Base-by-base conservation (phyloP, 2,329 filamentous ascomycete species). In the Trichoderma sp. region DNA sequence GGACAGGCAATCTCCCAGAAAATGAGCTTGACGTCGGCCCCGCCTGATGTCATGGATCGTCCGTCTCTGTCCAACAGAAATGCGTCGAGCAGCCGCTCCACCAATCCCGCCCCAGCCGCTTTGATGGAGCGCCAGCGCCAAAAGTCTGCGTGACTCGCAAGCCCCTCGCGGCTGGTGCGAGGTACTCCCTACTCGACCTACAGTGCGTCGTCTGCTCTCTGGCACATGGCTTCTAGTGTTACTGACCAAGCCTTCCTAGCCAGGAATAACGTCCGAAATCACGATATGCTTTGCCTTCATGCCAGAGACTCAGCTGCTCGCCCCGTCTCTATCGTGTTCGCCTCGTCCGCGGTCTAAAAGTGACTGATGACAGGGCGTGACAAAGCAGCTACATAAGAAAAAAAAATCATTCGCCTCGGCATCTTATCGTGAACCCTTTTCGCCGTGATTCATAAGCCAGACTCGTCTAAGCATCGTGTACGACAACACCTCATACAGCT, bases 21-120 rank as follows among this genome's bases (percentile, higher is more conserved):
- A 56, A 69, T 70, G 55, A 71, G 68, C 68, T 66, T 65, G 68
- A 66, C 61, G 72, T 71, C 40, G 27, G 71, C 72, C 70, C 72
- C 67, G 70, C 71, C 72, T 77, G 76, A 77, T 78, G 76, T 77
- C 76, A 78, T 77, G 74, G 76, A 78, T 77, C 76, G 76, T 70
- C 76, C 73, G 31, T 27, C 68, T 40, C 55, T 24, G 33, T 62
- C 64, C 56, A 68, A 63, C 64, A 57, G 63, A 49, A 55, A 56
- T 35, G 55, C 52, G 47, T 19, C 33, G n/a, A 68, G 58, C 33
- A 29, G 11, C 31, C 43, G 27, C 68, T 68, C 62, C 68, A 70
- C 60, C 58, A 64, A 24, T 69, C 56, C 68, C 68, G 63, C 64
- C 68, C 64, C 68, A 68, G 56, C 68, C 68, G 68, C 68, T 37